phyloP scores from a whole-genome alignment of 768 basidiomycete genomes.

The Tricholoma matsutake region DNA sequence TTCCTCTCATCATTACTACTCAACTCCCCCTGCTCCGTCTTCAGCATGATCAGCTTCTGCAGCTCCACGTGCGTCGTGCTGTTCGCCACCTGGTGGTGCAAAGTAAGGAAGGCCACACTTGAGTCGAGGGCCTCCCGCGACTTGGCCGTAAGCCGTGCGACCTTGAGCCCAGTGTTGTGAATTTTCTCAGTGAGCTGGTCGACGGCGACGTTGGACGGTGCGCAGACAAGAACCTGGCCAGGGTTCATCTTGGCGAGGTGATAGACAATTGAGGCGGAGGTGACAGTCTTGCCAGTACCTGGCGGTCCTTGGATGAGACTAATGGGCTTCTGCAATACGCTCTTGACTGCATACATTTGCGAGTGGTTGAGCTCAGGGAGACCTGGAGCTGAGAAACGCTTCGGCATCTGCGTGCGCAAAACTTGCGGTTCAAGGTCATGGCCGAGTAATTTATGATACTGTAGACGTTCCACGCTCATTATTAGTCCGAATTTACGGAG shows the following conservation, averaged over 20 bases:
- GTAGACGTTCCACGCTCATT: constrained; percentile 2
- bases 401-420: constrained; percentile 90
- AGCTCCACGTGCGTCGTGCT: constrained; percentile 94
- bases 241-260: constrained; percentile 99
- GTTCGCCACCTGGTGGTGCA: constrained; percentile 97
- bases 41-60: constrained; percentile 96
- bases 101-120: constrained; percentile 88
- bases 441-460: constrained; percentile 98
- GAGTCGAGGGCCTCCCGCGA: constrained; percentile 97
- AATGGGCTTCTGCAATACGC: constrained; percentile 95
- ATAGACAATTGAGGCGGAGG: constrained; percentile 97
- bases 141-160: constrained; percentile 96
- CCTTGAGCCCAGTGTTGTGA: constrained; percentile 97
- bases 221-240: constrained; percentile 97
- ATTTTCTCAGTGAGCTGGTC: constrained; percentile 99
- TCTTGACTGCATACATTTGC: constrained; percentile 99
- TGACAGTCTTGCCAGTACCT: constrained; percentile 98
- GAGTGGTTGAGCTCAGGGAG: constrained; percentile 98
- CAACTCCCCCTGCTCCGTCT: constrained; percentile 96
- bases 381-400: constrained; percentile 94
- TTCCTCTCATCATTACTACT: constrained; percentile 96
- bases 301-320: constrained; percentile 98
- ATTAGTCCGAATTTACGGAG: neutral
- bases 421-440: constrained; percentile 97
- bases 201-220: constrained; percentile 98